Evolutionary conservation across 495 filamentous ascomycete genomes (phyloP), one percentile per base, ranked within the genome.

Genomic region (Tuber borchii): DNA sequence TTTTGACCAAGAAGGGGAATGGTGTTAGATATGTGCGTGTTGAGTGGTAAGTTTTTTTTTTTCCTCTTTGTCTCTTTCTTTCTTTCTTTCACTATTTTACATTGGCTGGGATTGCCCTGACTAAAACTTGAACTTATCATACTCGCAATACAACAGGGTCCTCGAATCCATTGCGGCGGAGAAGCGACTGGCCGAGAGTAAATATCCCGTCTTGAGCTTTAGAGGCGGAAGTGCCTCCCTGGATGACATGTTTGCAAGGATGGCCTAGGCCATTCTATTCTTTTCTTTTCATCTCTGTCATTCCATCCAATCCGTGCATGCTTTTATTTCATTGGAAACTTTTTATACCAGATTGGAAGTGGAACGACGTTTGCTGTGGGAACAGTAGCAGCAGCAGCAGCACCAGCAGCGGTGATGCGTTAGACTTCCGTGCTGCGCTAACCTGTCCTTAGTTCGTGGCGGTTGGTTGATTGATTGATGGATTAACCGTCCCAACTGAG

Each of bases 21-120:
- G 90, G 88, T 19, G 85, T 97, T n/a, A 96, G 90, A 86, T 92
- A 90, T 82, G 92, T 99, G 71, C 87, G 87, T 56, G 93, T 91
- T 20, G 91, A 97, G 78, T 98, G 95, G 94, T 93, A 82, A 76
- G 87, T 86, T 72, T 48, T n/a, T 48, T n/a, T 77, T 42, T 75
- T 71, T 80, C 34, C 2, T 37, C 2, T 37, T 37, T 37, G 2
- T 69, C 45, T 74, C 75, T 69, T 31, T 17, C 44, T 10, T 56
- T 69, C 22, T 79, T n/a, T 1, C 17, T 65, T 26, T 14, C 9
- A 0, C 31, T 2, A 26, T 65, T 17, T n/a, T 5, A 26, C 56
- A 65, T 65, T 65, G 56, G 56, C 14, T 65, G 26, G 68, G 39
- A 48, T 76, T 40, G 73, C 34, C 22, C 68, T 40, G 39, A 40